Evolutionary conservation across 1,139 yeast genomes (phyloP).

Genomic region (Magnusiomyces paraingens): DNA sequence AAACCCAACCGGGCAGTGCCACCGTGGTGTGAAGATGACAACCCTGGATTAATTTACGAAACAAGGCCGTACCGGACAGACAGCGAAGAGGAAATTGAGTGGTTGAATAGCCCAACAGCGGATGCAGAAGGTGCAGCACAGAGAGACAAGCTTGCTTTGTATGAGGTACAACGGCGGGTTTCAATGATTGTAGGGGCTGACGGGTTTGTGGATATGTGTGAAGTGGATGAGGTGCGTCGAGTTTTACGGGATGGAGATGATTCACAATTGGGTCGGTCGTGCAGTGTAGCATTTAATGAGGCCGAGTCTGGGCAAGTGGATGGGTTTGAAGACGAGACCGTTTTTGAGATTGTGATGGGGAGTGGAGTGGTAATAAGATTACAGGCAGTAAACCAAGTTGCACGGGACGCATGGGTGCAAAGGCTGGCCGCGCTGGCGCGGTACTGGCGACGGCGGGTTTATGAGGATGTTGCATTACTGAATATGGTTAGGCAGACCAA

Average conservation of each 20-base stretch:
- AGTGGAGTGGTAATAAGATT: slow-evolving; percentile 47
- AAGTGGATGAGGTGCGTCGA: slow-evolving; percentile 37
- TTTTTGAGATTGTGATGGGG: slow-evolving; percentile 47
- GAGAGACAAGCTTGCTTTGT: slow-evolving; percentile 51
- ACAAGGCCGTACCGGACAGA: slow-evolving; percentile 48
- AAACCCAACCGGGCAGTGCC: slow-evolving; percentile 54
- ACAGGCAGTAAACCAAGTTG: slow-evolving; percentile 46
- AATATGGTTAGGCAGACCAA: slow-evolving; percentile 43
- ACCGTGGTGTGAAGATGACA: slow-evolving; percentile 31
- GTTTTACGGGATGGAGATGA: slow-evolving; percentile 16
- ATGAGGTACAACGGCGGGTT: slow-evolving; percentile 58
- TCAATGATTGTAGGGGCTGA: slow-evolving; percentile 51
- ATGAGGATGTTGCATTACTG: slow-evolving; percentile 38
- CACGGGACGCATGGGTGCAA: slow-evolving; percentile 62
- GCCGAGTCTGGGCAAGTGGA: slow-evolving; percentile 37
- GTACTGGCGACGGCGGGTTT: slow-evolving; percentile 55
- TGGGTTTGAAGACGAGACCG: slow-evolving; percentile 30
- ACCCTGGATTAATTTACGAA: slow-evolving; percentile 38
- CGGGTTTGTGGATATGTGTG: slow-evolving; percentile 54
- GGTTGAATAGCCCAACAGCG: slow-evolving; percentile 44
- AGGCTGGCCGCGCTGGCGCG: slow-evolving; percentile 40
- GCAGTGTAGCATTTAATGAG: slow-evolving; percentile 8
- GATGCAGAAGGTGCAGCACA: slow-evolving; percentile 38
- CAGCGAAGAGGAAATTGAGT: slow-evolving; percentile 44
- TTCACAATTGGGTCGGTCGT: slow-evolving; percentile 6